Evolutionary conservation across 768 basidiomycete species (phyloP).

Genomic region (Tylopilus felleus): DNA sequence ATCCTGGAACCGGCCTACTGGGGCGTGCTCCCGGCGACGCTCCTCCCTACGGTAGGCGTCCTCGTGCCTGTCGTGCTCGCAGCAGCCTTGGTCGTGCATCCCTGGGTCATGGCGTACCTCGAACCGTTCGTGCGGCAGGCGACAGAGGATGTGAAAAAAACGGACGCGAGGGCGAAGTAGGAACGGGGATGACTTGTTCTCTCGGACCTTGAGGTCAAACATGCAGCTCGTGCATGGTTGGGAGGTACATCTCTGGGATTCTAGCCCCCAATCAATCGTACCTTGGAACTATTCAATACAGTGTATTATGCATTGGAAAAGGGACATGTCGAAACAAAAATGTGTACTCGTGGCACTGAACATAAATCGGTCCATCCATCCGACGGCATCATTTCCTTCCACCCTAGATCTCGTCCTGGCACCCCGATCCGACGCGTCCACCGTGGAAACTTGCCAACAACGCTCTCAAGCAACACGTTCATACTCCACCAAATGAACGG

Average conservation of each 20-base stretch:
- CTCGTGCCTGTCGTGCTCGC: constrained; percentile 29
- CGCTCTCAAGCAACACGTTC: constrained; percentile 37
- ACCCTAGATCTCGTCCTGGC: constrained; percentile 8
- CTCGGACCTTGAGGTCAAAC: constrained; percentile 1
- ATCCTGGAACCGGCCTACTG: constrained; percentile 57
- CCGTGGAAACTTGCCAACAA: neutral
- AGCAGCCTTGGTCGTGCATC: constrained; percentile 19
- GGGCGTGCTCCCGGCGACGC: constrained; percentile 55
- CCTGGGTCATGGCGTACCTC: constrained; percentile 17
- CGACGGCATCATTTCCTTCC: neutral
- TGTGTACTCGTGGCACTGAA: constrained; percentile 1
- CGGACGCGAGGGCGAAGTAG: neutral
- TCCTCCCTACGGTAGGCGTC: constrained; percentile 35
- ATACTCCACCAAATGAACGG: constrained; percentile 73
- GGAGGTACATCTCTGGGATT: neutral
- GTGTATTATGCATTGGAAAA: too few species aligned
- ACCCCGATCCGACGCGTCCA: neutral
- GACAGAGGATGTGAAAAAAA: constrained; percentile 17
- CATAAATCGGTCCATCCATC: neutral
- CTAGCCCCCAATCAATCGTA: neutral
- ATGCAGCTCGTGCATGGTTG: constrained; percentile 26
- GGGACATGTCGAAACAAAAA: neutral
- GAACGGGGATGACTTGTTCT: too few species aligned
- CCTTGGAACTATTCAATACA: neutral
- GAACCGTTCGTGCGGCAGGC: constrained; percentile 24